Evolutionary conservation across 1,139 yeast species (phyloP).

Genomic region (Suhomyces guaymorum): DNA sequence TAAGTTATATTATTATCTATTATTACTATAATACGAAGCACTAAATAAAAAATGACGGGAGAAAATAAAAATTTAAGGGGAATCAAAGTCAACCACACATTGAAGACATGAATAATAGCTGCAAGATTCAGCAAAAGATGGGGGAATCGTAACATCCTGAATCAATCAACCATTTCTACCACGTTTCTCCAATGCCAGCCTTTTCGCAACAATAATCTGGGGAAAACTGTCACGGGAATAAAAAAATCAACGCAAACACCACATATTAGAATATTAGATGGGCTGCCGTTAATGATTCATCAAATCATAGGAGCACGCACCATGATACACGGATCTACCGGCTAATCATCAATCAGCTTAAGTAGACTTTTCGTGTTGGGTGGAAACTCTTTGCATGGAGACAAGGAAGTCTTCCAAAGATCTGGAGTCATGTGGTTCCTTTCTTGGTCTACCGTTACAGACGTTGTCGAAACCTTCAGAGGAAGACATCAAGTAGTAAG

Average conservation of each 20-base stretch:
- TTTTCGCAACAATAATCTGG: slow-evolving; percentile 3
- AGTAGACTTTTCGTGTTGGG: slow-evolving; percentile 86
- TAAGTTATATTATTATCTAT: slow-evolving; percentile 30
- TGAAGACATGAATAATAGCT: slow-evolving; percentile 10
- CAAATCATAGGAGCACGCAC: slow-evolving; percentile 9
- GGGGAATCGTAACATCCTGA: slow-evolving; percentile 13
- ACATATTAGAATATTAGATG: slow-evolving; percentile 10
- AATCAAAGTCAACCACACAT: slow-evolving; percentile 20
- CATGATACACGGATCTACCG: slow-evolving; percentile 4
- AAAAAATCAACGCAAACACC: slow-evolving; percentile 13
- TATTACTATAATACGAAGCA: slow-evolving; percentile 27
- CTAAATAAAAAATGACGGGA: slow-evolving; percentile 26
- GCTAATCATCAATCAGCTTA: slow-evolving; percentile 20
- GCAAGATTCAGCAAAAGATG: slow-evolving; percentile 9
- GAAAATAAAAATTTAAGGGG: slow-evolving; percentile 21
- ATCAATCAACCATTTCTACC: slow-evolving; percentile 6
- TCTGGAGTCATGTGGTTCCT: slow-evolving; percentile 69
- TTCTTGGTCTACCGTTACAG: slow-evolving; percentile 85
- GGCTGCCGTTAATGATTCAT: slow-evolving; percentile 10
- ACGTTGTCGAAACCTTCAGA: slow-evolving; percentile 87
- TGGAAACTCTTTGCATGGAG: slow-evolving; percentile 97
- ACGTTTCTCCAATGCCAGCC: slow-evolving; percentile 8
- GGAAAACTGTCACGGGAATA: slow-evolving; percentile 7
- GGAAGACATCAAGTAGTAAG: slow-evolving; percentile 88
- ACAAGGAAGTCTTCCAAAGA: slow-evolving; percentile 92